Percentiles rank a stretch among this genome's conserved stretches.
phyloP scores from a whole-genome alignment of 352 stramenopile genomes.

The Phytophthora brassicae region DNA sequence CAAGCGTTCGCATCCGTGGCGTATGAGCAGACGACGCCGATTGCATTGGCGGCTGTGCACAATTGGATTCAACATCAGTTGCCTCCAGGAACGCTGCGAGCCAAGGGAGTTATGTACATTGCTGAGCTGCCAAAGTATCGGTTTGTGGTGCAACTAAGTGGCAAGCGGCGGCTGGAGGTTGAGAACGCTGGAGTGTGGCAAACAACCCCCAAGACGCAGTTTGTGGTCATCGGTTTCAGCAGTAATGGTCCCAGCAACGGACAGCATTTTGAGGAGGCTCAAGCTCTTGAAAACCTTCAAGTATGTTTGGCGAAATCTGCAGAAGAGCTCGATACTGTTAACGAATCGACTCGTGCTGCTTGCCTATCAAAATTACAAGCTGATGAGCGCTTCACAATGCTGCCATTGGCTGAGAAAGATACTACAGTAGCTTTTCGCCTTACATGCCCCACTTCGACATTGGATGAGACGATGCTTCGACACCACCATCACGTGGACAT shows the following conservation, averaged over 20 bases:
- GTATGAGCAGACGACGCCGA: constrained; percentile 45
- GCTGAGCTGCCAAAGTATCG: constrained; percentile 53
- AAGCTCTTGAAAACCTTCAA: constrained; percentile 35
- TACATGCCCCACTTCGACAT: constrained; percentile 43
- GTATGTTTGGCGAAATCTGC: constrained; percentile 21
- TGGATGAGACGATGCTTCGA: constrained; percentile 65
- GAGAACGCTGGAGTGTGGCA: constrained; percentile 62
- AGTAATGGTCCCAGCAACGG: not conserved
- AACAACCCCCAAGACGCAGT: constrained; percentile 64
- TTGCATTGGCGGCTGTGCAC: constrained; percentile 49
- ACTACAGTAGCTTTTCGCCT: constrained; percentile 47
- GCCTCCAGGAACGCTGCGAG: constrained; percentile 42
- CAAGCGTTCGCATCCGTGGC: constrained; percentile 48
- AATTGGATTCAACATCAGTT: constrained; percentile 45
- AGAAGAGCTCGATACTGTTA: constrained; percentile 6
- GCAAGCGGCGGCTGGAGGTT: constrained; percentile 66
- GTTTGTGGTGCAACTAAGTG: constrained; percentile 74
- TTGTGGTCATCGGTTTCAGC: constrained; percentile 61
- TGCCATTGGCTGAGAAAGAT: constrained; percentile 2
- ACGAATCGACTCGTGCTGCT: not conserved
- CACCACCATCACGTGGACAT: constrained; percentile 78
- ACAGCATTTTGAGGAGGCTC: constrained; percentile 34
- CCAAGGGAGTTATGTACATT: constrained; percentile 72
- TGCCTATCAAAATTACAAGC: constrained; percentile 36
- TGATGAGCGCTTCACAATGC: constrained; percentile 47